Evolutionary conservation across 257 asterid genomes (phyloP), one percentile per base, ranked within the genome.

Genomic region (Coffea eugenioides): DNA sequence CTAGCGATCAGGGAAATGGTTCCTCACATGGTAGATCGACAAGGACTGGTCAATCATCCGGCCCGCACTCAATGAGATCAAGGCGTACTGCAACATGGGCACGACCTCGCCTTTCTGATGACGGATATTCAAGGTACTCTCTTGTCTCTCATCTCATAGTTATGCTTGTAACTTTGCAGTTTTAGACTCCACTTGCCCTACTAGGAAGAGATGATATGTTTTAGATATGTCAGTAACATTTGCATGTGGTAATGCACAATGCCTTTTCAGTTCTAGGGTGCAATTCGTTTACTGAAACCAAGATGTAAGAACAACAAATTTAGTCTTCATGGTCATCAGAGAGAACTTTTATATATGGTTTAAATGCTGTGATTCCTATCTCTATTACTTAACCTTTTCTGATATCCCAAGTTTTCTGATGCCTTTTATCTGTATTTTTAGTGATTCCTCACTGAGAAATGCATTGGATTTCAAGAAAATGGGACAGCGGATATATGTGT

Each of bases 21-120:
- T 80, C 87, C 73, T 27, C 92, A 56, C 88, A 84, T 68, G 74
- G 83, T 62, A 73, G 88, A 76, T 78, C 97, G 18, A 82, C 56
- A 57, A 88, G 80, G 85, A 64, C 90, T 73, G 84, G 88, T 82
- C 89, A 80, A 77, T 72, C 94, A 69, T 69, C 83, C 81, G 88
- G 85, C 78, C 95, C 97, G 75, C 92, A 87, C 69, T 93, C 98
- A 69, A 87, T 90, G 92, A 90, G 97, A 86, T 96, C 99, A 69
- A 91, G 96, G 85, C 86, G 99, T 80, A 96, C 99, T 57, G 95
- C 98, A 75, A 87, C 91, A n/a, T 95, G 98, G 97, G 99, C 98
- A 73, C 84, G 84, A 23, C 83, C 97, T 74, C 96, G 90, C 59
- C 45, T 88, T 71, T 96, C 97, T 76, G 99, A 96, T 39, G 98